Conservation (phyloP, 352 stramenopile genomes). For the Phytophthora macrochlamydospora region DNA sequence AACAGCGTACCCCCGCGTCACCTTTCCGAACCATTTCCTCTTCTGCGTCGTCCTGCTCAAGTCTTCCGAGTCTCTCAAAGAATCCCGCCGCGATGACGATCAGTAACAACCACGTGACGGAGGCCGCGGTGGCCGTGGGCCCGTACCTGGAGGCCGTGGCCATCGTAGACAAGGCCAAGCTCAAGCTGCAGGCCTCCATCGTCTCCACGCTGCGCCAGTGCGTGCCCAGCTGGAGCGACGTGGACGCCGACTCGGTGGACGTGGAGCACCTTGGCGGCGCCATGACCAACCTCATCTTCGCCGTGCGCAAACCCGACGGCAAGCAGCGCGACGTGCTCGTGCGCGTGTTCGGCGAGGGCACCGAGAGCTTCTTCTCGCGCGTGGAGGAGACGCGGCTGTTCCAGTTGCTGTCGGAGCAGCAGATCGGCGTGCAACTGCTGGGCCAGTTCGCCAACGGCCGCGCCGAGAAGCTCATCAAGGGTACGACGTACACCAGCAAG, state of each 20-base stretch:
- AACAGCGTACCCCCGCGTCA: not conserved
- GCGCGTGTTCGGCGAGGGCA: conserved; percentile 83
- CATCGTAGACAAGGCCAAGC: conserved; percentile 67
- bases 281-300: conserved; percentile 90
- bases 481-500: conserved; percentile 64
- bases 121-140: conserved; percentile 43
- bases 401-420: conserved; percentile 64
- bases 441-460: conserved; percentile 83
- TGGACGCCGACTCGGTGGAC: conserved; percentile 60
- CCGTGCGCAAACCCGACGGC: conserved; percentile 68
- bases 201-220: conserved; percentile 59
- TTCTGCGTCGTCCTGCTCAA: conserved; percentile 30
- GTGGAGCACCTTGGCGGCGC: conserved; percentile 74
- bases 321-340: conserved; percentile 74
- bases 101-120: conserved; percentile 13
- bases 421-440: conserved; percentile 77
- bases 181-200: conserved; percentile 72
- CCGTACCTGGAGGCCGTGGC: conserved; percentile 58
- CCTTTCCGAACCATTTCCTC: conserved; percentile 21
- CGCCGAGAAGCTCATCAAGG: conserved; percentile 78
- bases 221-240: conserved; percentile 61
- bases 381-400: conserved; percentile 81
- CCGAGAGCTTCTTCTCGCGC: conserved; percentile 82
- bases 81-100: conserved; percentile 5
- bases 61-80: not conserved